Evolutionary conservation across 768 basidiomycete species (phyloP), one percentile per base, ranked within the genome.

Genomic region (Leccinum longicurvipes): DNA sequence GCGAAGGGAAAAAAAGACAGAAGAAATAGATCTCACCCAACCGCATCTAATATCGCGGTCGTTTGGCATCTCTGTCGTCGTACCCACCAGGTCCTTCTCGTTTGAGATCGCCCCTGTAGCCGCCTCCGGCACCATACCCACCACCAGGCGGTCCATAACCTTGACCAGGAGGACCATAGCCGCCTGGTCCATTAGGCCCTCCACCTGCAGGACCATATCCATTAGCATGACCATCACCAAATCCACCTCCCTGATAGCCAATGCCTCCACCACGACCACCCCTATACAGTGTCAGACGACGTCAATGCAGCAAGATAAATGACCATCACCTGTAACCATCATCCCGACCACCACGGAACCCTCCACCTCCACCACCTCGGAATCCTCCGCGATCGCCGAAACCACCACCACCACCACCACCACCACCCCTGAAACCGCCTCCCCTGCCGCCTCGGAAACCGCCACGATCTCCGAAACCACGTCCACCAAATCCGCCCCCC

Each of bases 51-150:
- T 89, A 91, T 67, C 91, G 82, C 66, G 87, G 85, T 67, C 91
- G 86, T 74, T 93, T 93, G 31, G 79, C 65, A 62, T 91, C 90
- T 62, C 90, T 82, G 72, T 92, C 90, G 67, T 92, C 90, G 72
- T 80, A 89, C 72, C 86, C 86, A 75, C 86, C 84, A 51, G 86
- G 80, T 62, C 81, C 83, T 67, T 80, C 80, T 60, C 89, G 83
- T 74, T 91, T 91, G 76, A 89, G 84, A 67, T 87, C 87, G 34
- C 81, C 81, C 59, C 85, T 83, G 71, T 80, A 83, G 52, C 83
- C 83, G 64, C 82, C 81, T 53, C 72, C 73, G 47, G 73, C 67
- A 39, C 76, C 77, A 53, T 66, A 73, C 58, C 75, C 76, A 57
- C 78, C 79, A 49, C 78, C 76, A 51, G 80, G 74, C 32, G 77